These are phyloP conservation scores for Aspergillus awamori DNA, from an alignment of 2,329 filamentous ascomycete genomes.

Conservation along the genomic window DNA sequence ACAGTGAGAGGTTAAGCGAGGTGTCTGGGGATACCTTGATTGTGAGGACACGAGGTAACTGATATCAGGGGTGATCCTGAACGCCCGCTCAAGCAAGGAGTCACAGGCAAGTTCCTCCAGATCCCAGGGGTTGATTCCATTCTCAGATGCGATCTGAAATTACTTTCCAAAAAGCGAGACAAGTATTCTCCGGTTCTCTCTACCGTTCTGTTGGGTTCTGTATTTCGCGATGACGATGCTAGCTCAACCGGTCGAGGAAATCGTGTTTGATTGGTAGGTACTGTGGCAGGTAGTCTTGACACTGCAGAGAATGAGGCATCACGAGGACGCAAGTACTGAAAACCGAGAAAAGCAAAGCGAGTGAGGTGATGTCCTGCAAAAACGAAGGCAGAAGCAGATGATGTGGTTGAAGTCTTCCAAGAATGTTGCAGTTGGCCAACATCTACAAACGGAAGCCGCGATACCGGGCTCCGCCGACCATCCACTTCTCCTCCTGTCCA, in stretches of 20 bases:
- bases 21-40: not conserved
- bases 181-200: not conserved
- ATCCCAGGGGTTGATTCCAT: not conserved
- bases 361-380: not conserved
- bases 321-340: not conserved
- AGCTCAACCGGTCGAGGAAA: not conserved
- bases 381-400: not conserved
- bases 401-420: not conserved
- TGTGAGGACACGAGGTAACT: not conserved
- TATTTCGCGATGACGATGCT: no score
- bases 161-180: not conserved
- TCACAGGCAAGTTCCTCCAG: not conserved
- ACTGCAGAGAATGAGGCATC: not conserved
- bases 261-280: not conserved
- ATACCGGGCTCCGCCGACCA: not conserved
- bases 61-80: not conserved
- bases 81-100: not conserved
- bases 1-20: not conserved
- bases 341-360: not conserved
- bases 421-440: not conserved
- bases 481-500: not conserved
- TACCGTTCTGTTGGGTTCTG: no score
- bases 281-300: not conserved
- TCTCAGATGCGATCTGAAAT: not conserved
- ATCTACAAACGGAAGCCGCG: not conserved